Evolutionary conservation across 352 stramenopile genomes (phyloP).

Genomic region (Globisporangium nunn): DNA sequence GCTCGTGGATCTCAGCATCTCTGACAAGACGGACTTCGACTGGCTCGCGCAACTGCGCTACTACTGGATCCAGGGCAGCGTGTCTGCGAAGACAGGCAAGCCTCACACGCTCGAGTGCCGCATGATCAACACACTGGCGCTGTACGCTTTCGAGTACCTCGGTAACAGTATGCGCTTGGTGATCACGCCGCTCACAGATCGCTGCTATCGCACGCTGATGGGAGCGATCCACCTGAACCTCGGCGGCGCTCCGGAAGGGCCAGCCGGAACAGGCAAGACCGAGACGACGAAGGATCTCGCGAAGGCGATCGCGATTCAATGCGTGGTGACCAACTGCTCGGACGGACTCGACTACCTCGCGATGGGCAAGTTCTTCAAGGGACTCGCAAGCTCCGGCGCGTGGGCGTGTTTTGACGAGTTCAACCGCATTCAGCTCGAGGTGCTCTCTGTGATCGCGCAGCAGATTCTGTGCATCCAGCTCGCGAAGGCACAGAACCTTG

Average conservation of each 20-base stretch:
- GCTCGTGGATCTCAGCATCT: slow-evolving; percentile 75
- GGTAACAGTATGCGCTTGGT: slow-evolving; percentile 89
- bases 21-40: slow-evolving; percentile 87
- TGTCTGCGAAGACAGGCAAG: slow-evolving; percentile 84
- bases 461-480: slow-evolving; percentile 90
- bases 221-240: slow-evolving; percentile 89
- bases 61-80: slow-evolving; percentile 83
- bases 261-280: slow-evolving; percentile 89
- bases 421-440: slow-evolving; percentile 91
- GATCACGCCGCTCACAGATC: slow-evolving; percentile 90
- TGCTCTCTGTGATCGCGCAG: slow-evolving; percentile 90
- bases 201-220: slow-evolving; percentile 90
- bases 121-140: slow-evolving; percentile 90
- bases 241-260: slow-evolving; percentile 84
- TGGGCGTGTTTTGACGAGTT: slow-evolving; percentile 94
- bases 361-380: slow-evolving; percentile 94
- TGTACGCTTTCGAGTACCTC: slow-evolving; percentile 92
- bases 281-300: slow-evolving; percentile 91
- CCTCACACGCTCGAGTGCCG: slow-evolving; percentile 80
- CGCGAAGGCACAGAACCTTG: slow-evolving; percentile 69
- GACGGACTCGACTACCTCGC: slow-evolving; percentile 87
- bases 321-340: slow-evolving; percentile 91
- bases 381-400: slow-evolving; percentile 81
- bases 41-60: slow-evolving; percentile 92
- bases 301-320: slow-evolving; percentile 91